Base-by-base conservation (phyloP, 352 stramenopile genomes). In the Phytophthora boehmeriae region DNA sequence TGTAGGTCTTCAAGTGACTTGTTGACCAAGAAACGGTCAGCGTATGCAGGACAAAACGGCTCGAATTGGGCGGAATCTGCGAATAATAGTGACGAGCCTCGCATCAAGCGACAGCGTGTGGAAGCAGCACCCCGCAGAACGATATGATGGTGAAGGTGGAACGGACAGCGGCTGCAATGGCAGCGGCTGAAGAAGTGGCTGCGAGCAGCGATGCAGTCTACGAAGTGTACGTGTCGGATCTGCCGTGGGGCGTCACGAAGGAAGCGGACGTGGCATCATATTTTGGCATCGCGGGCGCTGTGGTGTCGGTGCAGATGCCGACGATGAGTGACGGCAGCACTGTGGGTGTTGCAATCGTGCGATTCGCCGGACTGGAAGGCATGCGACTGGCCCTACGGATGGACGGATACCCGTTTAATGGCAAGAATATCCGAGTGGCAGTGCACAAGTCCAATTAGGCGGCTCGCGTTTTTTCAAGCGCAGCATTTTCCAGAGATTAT, bases 301-400 rank as follows among this genome's bases (percentile, higher is more conserved):
- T 90, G 11, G 53, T 74, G 62, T 85, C 71, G 1, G 77, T 88
- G 36, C 73, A 82, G 50, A 90, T 90, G 75, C 81, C 81, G 14
- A 89, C 73, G 16, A 90, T 89, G 75, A 60, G 77, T n/a, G 76
- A 87, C 52, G 75, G 81, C 47, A 89, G 77, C 57, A 90, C 81
- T 11, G 81, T 90, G 17, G 81, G 79, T 42, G 76, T 89, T 16
- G 79, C 82, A 5, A 73, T 91, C 53, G 73, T 91, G 43, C 74
- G 70, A 8, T 91, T 91, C 61, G 67, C 63, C 2, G 50, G 70
- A 11, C 54, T 75, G n/a, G 77, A 87, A 17, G 71, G 77, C 22
- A 78, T 85, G 64, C 71, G 64, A 47, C 69, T 74, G 3, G 81
- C 81, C 27, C 53, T 91, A 63, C 68, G 68, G 27, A 88, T 91